phyloP scores from a whole-genome alignment of 2,329 filamentous ascomycete species.

The Clonostachys byssicola region DNA sequence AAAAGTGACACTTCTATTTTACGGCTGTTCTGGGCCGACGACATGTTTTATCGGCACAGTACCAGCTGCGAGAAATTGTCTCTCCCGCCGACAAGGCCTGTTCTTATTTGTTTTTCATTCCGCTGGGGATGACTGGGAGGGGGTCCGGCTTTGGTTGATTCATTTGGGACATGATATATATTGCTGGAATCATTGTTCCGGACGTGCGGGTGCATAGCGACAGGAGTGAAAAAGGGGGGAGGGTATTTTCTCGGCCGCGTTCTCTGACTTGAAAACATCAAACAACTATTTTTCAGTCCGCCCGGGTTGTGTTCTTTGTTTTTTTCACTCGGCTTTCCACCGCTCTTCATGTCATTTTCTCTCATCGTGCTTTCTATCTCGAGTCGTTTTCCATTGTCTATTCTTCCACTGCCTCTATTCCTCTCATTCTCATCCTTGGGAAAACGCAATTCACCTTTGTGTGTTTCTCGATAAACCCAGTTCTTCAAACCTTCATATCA shows the following conservation, averaged over 20 bases:
- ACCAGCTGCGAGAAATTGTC: constrained; percentile 16
- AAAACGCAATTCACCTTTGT: no score
- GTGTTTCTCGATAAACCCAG: no score
- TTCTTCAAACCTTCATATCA: background rate
- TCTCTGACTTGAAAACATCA: background rate
- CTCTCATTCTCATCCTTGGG: no score
- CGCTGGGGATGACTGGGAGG: background rate
- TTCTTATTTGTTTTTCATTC: constrained; percentile 3
- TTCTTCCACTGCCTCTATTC: background rate
- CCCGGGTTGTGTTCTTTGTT: background rate
- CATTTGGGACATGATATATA: constrained; percentile 1
- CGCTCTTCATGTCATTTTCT: background rate
- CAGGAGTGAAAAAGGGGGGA: background rate
- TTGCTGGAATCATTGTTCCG: constrained; percentile 4
- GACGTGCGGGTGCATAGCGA: constrained; percentile 4
- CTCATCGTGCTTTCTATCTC: background rate
- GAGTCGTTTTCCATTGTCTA: background rate
- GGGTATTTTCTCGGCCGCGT: constrained; percentile 1
- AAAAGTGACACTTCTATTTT: constrained; percentile 27
- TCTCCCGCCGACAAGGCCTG: constrained; percentile 5
- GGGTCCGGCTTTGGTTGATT: background rate
- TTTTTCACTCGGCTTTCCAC: background rate
- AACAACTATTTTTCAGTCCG: background rate
- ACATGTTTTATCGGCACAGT: background rate
- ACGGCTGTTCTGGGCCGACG: constrained; percentile 26